Evolutionary conservation across 129 eudicot genomes (phyloP).

Genomic region (Ambrosia trifida): DNA sequence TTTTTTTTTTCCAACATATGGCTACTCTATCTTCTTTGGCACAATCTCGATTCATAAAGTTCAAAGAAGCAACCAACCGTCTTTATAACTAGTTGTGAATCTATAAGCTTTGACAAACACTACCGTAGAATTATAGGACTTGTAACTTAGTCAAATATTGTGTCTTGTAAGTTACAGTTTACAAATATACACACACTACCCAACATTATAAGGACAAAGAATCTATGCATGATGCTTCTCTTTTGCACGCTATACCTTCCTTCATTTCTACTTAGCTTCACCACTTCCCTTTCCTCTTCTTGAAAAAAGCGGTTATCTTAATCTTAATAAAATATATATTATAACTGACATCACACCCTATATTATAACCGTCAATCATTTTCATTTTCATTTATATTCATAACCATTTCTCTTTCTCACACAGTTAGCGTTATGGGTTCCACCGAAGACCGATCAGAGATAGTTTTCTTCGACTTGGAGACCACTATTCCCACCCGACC

Average conservation of each 20-base stretch:
- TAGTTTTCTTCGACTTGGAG: slow-evolving; percentile 89
- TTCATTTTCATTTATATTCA: neutral
- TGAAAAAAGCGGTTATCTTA: neutral
- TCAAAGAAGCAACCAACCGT: no score
- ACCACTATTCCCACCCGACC: slow-evolving; percentile 67
- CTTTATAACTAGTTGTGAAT: no score
- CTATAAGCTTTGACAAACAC: no score
- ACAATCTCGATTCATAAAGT: no score
- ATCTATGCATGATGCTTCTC: slow-evolving; percentile 9
- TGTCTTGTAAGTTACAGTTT: no score
- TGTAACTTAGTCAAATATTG: no score
- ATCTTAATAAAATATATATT: no score
- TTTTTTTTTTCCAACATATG: no score
- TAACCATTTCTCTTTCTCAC: neutral
- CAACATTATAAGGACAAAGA: slow-evolving; percentile 10
- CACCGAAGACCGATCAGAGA: slow-evolving; percentile 50
- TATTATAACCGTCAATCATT: neutral
- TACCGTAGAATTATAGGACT: no score
- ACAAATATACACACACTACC: no score
- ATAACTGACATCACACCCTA: neutral
- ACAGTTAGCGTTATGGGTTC: slow-evolving; percentile 30
- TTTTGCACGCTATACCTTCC: slow-evolving; percentile 28
- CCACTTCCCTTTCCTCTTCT: slow-evolving; percentile 8
- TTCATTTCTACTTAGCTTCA: slow-evolving; percentile 29
- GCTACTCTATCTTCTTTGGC: no score